Percentiles rank a stretch among this genome's conserved stretches.
phyloP scores from a whole-genome alignment of 306 rosid genomes.

The Pueraria montana region DNA sequence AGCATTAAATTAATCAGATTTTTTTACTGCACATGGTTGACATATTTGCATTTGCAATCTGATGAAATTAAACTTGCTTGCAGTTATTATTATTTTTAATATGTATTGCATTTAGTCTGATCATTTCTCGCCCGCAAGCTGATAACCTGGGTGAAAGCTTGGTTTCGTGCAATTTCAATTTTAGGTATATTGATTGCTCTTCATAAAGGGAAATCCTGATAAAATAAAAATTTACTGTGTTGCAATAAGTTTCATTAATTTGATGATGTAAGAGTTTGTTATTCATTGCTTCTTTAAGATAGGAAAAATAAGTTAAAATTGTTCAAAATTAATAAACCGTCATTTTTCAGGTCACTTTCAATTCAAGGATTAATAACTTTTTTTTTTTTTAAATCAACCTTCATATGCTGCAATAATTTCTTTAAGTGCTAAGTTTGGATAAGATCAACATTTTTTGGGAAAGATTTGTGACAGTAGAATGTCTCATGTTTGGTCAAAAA shows the following conservation, averaged over 20 bases:
- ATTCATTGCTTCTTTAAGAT: not conserved
- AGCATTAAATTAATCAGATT: not conserved
- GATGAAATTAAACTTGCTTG: not conserved
- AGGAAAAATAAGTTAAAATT: not conserved
- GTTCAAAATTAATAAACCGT: not conserved
- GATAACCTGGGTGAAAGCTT: too few relatives aligned
- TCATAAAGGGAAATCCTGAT: not conserved
- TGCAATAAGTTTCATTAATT: not conserved
- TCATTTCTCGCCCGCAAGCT: not conserved
- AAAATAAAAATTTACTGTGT: not conserved
- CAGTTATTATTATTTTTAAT: too few relatives aligned
- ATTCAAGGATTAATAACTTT: not conserved
- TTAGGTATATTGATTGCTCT: not conserved
- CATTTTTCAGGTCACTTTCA: not conserved
- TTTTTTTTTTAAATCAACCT: not conserved
- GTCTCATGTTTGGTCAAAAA: not conserved
- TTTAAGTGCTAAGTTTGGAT: too few relatives aligned
- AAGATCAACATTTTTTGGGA: not conserved
- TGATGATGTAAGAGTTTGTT: not conserved
- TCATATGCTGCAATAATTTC: not conserved
- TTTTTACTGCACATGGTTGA: not conserved
- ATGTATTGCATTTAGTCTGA: not conserved
- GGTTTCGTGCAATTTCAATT: not conserved
- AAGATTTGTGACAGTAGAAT: not conserved
- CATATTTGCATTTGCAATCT: not conserved